phyloP scores from a whole-genome alignment of 139 green algal species.

The Raphidocelis subcapitata region DNA sequence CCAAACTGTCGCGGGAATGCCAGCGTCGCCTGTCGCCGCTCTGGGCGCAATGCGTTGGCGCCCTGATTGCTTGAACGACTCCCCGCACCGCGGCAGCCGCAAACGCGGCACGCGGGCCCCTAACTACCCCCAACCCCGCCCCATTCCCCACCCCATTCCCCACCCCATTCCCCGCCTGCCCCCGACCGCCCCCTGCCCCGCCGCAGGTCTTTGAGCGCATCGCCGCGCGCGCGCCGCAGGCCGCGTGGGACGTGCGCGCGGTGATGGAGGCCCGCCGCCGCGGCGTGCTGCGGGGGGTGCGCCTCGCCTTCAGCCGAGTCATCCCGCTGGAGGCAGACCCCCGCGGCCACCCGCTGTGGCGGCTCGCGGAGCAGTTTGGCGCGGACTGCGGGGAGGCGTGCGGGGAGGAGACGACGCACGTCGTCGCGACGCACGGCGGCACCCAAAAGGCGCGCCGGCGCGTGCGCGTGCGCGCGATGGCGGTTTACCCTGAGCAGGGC shows the following conservation, averaged over 20 bases:
- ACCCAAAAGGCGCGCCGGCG: constrained; percentile 59
- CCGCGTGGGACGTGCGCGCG: constrained; percentile 23
- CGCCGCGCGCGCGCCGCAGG: constrained; percentile 14
- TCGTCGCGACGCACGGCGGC: constrained; percentile 47
- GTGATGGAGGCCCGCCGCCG: constrained; percentile 20
- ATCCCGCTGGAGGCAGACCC: constrained; percentile 52
- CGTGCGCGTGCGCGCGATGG: background rate
- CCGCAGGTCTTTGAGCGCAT: constrained; percentile 19
- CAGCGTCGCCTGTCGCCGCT: too few species aligned
- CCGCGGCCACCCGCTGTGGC: constrained; percentile 55
- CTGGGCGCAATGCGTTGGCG: too few species aligned
- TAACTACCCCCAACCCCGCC: too few species aligned
- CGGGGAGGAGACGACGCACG: constrained; percentile 52
- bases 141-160: too few species aligned
- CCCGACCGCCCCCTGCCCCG: too few species aligned
- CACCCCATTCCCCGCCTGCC: too few species aligned
- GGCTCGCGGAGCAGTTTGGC: constrained; percentile 59
- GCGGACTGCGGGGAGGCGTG: constrained; percentile 32
- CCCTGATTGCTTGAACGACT: too few species aligned
- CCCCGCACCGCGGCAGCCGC: too few species aligned
- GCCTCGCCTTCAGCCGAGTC: constrained; percentile 63
- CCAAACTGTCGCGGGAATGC: too few species aligned
- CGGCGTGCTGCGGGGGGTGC: constrained; percentile 40
- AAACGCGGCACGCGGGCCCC: too few species aligned
- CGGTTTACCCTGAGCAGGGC: background rate